Percentiles rank a stretch among this genome's conserved stretches.
Conservation (phyloP, 2,329 filamentous ascomycete genomes). For the Neonectria coccinea region DNA sequence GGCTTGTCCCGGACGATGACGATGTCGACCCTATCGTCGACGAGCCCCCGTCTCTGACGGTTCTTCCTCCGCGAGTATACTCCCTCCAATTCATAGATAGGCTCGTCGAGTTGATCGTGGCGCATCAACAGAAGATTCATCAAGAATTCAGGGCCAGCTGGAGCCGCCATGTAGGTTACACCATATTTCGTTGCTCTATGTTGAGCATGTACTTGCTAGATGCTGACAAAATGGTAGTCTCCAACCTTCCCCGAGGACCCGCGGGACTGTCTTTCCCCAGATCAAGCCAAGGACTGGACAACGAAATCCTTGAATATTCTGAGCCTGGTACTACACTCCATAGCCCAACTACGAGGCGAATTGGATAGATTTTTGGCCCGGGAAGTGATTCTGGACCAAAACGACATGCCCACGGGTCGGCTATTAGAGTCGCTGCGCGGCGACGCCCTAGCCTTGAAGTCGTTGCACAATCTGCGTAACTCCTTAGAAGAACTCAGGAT, state of each 20-base stretch:
- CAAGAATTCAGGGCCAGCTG: constrained; percentile 13
- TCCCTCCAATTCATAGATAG: constrained; percentile 6
- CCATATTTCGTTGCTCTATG: background rate
- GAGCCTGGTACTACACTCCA: background rate
- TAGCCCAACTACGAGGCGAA: background rate
- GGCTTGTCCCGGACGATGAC: background rate
- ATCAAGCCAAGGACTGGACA: constrained; percentile 6
- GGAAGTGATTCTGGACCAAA: background rate
- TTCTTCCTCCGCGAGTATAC: constrained; percentile 22
- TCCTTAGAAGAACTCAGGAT: background rate
- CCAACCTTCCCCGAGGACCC: background rate
- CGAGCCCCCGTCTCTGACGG: background rate
- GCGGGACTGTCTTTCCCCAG: background rate
- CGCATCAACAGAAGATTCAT: constrained; percentile 6
- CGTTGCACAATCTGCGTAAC: background rate
- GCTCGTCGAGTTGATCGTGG: background rate
- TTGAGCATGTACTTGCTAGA: background rate
- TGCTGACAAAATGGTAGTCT: constrained; percentile 11
- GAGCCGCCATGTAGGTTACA: constrained; percentile 16
- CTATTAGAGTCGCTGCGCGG: constrained; percentile 16
- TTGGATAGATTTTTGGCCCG: constrained; percentile 1
- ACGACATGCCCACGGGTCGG: constrained; percentile 15
- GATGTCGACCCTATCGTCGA: constrained; percentile 20
- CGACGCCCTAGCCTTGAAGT: background rate
- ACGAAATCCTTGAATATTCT: background rate